A percentile compares a stretch with the other conserved stretches of the same genome.
Conservation (phyloP, 2,329 filamentous ascomycete genomes). For the Chaetomiaceae sp. region DNA sequence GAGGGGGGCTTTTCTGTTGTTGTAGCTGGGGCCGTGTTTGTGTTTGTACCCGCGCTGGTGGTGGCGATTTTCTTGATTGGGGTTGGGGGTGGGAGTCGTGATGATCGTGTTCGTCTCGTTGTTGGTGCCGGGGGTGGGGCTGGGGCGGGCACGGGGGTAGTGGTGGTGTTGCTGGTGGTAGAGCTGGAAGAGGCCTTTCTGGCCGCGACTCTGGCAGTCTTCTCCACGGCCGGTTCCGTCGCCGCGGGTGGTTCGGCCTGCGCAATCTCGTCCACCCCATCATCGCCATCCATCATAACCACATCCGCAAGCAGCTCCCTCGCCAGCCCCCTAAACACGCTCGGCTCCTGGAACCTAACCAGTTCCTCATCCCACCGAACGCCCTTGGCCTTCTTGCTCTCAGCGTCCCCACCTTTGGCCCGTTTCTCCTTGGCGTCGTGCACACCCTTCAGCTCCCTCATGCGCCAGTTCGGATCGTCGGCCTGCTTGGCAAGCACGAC, state of each 20-base stretch:
- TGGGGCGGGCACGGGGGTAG: neutral
- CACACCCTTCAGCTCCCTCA: slow-evolving; percentile 27
- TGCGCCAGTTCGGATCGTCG: slow-evolving; percentile 26
- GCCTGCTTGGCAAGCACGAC: slow-evolving; percentile 29
- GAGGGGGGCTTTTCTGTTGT: neutral
- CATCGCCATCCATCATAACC: neutral
- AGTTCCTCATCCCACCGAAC: slow-evolving; percentile 34
- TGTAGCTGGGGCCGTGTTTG: neutral
- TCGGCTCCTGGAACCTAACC: slow-evolving; percentile 26
- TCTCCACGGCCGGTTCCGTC: slow-evolving; percentile 11
- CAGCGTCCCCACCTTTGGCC: neutral
- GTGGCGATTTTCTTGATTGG: slow-evolving; percentile 21
- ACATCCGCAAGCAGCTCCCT: slow-evolving; percentile 15
- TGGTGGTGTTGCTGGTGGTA: too few relatives aligned
- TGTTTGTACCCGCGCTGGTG: neutral
- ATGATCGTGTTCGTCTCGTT: slow-evolving; percentile 22
- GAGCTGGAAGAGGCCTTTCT: neutral
- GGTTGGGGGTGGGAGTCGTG: slow-evolving; percentile 22
- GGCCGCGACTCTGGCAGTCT: slow-evolving; percentile 10
- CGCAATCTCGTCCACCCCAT: slow-evolving; percentile 14
- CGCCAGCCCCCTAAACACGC: slow-evolving; percentile 12
- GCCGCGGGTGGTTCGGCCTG: slow-evolving; percentile 9
- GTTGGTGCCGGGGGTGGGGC: neutral
- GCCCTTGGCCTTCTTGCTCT: slow-evolving; percentile 23
- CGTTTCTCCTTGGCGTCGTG: slow-evolving; percentile 26